Conservation (phyloP, 2,329 filamentous ascomycete genomes). For the Tolypocladium endophyticum region DNA sequence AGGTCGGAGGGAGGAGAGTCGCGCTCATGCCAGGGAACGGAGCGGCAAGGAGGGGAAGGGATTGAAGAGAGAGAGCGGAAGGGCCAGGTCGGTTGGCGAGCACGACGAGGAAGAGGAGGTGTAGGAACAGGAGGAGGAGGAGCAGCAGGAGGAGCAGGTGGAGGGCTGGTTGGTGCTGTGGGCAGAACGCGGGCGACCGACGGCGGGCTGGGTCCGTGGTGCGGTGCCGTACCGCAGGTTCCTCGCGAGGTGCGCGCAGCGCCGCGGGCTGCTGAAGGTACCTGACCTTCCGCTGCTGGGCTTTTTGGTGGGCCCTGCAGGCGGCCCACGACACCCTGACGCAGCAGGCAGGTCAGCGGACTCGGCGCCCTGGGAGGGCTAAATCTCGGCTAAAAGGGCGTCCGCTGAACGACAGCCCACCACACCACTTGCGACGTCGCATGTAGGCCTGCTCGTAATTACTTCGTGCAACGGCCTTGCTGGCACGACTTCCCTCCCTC, state of each 20-base stretch:
- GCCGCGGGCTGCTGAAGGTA: background rate
- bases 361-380: background rate
- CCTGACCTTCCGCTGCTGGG: background rate
- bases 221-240: background rate
- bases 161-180: slow-evolving; percentile 3
- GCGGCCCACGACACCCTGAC: background rate
- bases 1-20: slow-evolving; percentile 1
- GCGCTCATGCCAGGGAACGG: slow-evolving; percentile 4
- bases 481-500: background rate
- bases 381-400: background rate
- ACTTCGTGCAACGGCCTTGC: background rate
- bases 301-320: background rate
- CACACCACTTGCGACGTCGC: background rate
- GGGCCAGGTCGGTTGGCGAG: background rate
- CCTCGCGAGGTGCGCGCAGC: background rate
- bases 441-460: too few species aligned
- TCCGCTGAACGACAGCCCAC: background rate
- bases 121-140: background rate
- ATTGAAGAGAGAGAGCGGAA: background rate
- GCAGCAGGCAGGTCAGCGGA: background rate
- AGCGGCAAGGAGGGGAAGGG: slow-evolving; percentile 1
- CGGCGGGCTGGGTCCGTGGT: slow-evolving; percentile 2
- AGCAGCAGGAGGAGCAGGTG: background rate
- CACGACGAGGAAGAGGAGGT: slow-evolving; percentile 3
- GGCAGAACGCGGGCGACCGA: slow-evolving; percentile 2